Base-by-base conservation (phyloP, 2,329 filamentous ascomycete species). In the Talaromyces islandicus region DNA sequence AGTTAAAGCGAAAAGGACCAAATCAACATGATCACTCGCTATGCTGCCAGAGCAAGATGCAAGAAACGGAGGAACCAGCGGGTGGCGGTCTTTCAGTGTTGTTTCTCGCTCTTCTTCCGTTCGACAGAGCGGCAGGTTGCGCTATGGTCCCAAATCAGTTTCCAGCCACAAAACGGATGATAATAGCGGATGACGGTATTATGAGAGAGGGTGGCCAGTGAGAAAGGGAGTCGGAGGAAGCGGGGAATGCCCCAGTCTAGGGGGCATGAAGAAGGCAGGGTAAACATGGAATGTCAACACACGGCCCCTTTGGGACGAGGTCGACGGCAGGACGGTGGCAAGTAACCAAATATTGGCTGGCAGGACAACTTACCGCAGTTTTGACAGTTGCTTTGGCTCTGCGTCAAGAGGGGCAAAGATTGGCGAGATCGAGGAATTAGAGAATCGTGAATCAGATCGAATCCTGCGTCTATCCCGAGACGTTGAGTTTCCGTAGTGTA, bases 271-370 rank as follows among this genome's bases (percentile, higher is more conserved):
- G 59, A 43, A 43, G 57, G 56, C 54, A 55, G 52, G 48, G 60
- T 62, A 62, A 62, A 62, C 60, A 62, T 52, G 60, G 60, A 62
- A 62, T 62, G 60, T 62, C 60, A 62, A 62, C 60, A 62, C 56
- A 59, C 46, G 48, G 35, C 60, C 60, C 60, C 57, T 62, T 62
- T 52, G 48, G 46, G 48, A 29, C 17, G 48, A 29, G 48, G 48
- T 52, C 25, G 21, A 51, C 29, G 48, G 48, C 48, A 12, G 48
- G 55, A 12, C 19, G 52, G 29, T 35, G 48, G 57, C 52, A 27
- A 19, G 25, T 41, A 50, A 50, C 29, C 17, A n/a, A n/a, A 21
- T 30, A 30, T 46, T 54, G 53, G 54, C 59, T 24, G 4, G 29
- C 25, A 21, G 35, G 35, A 25, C 51, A 25, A 27, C 19, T 24